Evolutionary conservation across 2,329 filamentous ascomycete species (phyloP), one percentile per base, ranked within the genome.

Genomic region (Colletotrichum godetiae): DNA sequence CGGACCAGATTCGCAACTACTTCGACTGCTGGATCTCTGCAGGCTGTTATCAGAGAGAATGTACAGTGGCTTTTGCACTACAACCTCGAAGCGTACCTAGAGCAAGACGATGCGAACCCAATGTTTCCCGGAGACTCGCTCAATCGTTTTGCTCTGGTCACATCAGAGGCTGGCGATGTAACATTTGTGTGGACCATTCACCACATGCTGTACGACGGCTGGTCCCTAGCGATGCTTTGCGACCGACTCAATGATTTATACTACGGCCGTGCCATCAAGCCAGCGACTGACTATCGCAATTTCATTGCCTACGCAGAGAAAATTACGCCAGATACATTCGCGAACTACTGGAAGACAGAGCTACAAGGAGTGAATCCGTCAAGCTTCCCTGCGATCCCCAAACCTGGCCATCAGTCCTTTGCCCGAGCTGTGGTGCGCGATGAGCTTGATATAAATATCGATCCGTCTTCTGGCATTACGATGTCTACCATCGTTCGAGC

Each of bases 1-100:
- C 74, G 77, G n/a, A 78, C 77, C 1, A 68, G 77, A 15, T 75
- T 78, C 15, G 61, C 77, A 2, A 69, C 60, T 1, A 73, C 70
- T 1, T 49, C 70, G 11, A 37, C 66, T 11, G 70, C 66, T 0
- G 70, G 70, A 4, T 73, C 64, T 19, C 64, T 97, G 92, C 19
- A 97, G 86, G 46, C 92, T 4, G 59, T 74, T 2, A 27, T 73
- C 11, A 37, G 27, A 0, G 59, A 46, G 29, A 29, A 6, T 4
- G 49, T 72, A 3, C 42, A 55, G 3, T 74, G 72, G 72, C 53
- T 49, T 7, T 22, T 29, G 10, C 58, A 65, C 33, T 7, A 65
- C 24, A 7, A 74, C 19, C 72, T 74, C 10, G 68, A 74, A 2
- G 59, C 52, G 2, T 74, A 74, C 11, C 35, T 74, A 6, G 53